phyloP scores from a whole-genome alignment of 306 rosid species.

The Acacia acuminata region DNA sequence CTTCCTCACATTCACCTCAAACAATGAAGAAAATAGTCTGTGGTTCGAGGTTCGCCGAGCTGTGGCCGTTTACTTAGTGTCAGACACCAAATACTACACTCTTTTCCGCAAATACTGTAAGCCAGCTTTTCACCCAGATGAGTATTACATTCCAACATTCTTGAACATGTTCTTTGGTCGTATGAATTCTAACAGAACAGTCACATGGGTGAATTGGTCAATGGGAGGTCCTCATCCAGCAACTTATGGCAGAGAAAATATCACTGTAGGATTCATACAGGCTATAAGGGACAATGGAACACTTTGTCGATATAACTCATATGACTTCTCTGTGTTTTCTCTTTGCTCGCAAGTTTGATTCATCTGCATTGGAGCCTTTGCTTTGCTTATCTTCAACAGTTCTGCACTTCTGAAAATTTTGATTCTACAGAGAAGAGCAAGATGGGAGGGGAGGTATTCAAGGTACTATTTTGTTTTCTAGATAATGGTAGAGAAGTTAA shows the following conservation, averaged over 20 bases:
- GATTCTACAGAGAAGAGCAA: conserved; percentile 15
- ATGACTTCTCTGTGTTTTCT: conserved; percentile 78
- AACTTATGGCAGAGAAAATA: conserved; percentile 48
- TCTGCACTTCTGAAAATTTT: conserved; percentile 57
- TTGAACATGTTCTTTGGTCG: conserved; percentile 77
- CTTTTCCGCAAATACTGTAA: conserved; percentile 74
- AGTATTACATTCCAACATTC: conserved; percentile 85
- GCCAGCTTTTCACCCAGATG: conserved; percentile 97
- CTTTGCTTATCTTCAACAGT: conserved; percentile 60
- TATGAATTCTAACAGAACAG: conserved; percentile 74
- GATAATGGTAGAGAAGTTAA: conserved; percentile 35
- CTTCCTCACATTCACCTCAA: conserved; percentile 73
- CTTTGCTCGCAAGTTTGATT: conserved; percentile 87
- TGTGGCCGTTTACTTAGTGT: conserved; percentile 54
- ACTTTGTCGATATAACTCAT: conserved; percentile 68
- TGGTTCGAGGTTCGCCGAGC: conserved; percentile 80
- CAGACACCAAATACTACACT: conserved; percentile 60
- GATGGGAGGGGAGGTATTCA: not conserved
- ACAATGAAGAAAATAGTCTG: conserved; percentile 91
- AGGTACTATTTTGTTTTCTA: conserved; percentile 21
- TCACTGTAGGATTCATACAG: conserved; percentile 59
- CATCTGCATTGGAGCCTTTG: conserved; percentile 64
- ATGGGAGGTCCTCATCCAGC: conserved; percentile 91
- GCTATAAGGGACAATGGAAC: conserved; percentile 67
- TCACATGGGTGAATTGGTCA: conserved; percentile 96